Evolutionary conservation across 2,329 filamentous ascomycete species (phyloP), one percentile per base, ranked within the genome.

Genomic region (Aureobasidium zeae): DNA sequence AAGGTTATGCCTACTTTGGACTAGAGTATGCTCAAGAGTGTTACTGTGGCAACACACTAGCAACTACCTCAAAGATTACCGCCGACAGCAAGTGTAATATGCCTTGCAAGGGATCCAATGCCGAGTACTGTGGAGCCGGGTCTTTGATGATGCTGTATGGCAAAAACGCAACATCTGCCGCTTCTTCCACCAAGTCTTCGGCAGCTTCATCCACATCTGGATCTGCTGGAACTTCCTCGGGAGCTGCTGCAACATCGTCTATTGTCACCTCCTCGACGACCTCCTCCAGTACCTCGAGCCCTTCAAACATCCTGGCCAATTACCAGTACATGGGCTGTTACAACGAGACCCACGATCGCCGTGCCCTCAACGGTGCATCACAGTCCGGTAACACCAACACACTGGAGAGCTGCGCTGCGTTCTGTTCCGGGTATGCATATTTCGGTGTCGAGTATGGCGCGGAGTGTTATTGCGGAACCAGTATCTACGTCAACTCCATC

Each of bases 21-120:
- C 51, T 61, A 13, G 60, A 66, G 44, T 63, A 60, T 43, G 55
- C 51, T 3, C 46, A 46, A 6, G 59, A 67, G 49, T 68, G 65
- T 46, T 47, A 52, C 48, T 59, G 57, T n/a, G 57, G 56, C 5
- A 54, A 53, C 29, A 48, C 24, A 10, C 35, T 58, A 15, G 47
- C 36, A 8, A 25, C 46, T 12, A 45, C 48, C 5, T 49, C 50
- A 7, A 51, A 28, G 4, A 39, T 8, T 19, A 49, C 52, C 9
- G 38, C 48, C 15, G 52, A 55, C 34, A 48, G 46, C 34, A 48
- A 49, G 22, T 60, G 57, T 43, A 48, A 31, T 11, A 59, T 57
- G 54, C 30, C 49, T 9, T 60, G 57, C 41, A 42, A 49, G 12
- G 55, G 54, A n/a, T 56, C 55, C 33, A 46, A 45, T 0, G 48